Evolutionary conservation across 345 rosid species (phyloP).

Genomic region (Salix arbutifolia): DNA sequence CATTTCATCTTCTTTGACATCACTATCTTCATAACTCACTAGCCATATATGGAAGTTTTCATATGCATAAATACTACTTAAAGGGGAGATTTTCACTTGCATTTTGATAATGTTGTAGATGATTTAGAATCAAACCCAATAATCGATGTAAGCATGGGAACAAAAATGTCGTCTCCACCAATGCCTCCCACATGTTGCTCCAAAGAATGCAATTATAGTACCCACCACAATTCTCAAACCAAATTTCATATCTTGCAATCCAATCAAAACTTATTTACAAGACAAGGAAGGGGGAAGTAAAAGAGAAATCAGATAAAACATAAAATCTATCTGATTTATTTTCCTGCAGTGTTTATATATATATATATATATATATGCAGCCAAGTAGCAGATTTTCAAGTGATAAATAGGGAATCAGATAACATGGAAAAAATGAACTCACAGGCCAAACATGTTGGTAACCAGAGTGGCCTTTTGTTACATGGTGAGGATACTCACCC

Average conservation of each 20-base stretch:
- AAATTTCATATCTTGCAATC: conserved; percentile 33
- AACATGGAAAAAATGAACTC: not conserved
- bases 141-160: conserved; percentile 47
- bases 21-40: not conserved
- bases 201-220: conserved; percentile 37
- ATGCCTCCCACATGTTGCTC: conserved; percentile 58
- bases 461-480: not conserved
- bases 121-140: conserved; percentile 51
- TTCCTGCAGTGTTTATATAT: too few species aligned
- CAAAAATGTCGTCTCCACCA: conserved; percentile 50
- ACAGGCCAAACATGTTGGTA: conserved; percentile 39
- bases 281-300: too few species aligned
- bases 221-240: conserved; percentile 42
- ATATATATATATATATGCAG: too few species aligned
- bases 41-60: not conserved
- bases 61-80: not conserved
- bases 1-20: not conserved
- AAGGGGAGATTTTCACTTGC: conserved; percentile 12
- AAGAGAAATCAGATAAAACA: too few species aligned
- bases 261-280: not conserved
- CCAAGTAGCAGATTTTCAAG: not conserved
- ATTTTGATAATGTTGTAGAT: conserved; percentile 49
- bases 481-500: not conserved
- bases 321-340: too few species aligned
- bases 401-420: too few species aligned